Evolutionary conservation across 371 early-diverging fungal genomes (phyloP).

Genomic region (Actinomucor elegans): DNA sequence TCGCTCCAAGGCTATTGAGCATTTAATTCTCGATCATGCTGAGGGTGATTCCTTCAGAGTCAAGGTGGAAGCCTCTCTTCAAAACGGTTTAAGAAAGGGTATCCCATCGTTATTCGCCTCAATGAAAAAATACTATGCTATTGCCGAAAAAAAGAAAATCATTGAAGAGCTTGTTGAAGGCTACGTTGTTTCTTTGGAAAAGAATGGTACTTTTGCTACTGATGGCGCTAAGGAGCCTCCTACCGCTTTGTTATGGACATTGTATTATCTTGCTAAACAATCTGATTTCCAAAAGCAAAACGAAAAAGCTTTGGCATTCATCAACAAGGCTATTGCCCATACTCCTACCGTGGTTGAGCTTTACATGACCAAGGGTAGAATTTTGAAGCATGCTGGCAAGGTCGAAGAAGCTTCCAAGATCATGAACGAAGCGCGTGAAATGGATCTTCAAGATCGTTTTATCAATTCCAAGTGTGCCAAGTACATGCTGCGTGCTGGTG

Average conservation of each 20-base stretch:
- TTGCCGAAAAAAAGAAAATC: constrained; percentile 64
- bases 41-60: constrained; percentile 71
- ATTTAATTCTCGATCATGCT: constrained; percentile 72
- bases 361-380: constrained; percentile 91
- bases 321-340: constrained; percentile 82
- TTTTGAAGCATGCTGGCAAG: constrained; percentile 90
- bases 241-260: constrained; percentile 83
- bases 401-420: constrained; percentile 60
- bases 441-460: constrained; percentile 94
- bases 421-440: constrained; percentile 86
- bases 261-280: constrained; percentile 89
- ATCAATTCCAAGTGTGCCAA: constrained; percentile 94
- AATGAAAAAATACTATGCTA: constrained; percentile 71
- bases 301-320: constrained; percentile 68
- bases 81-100: constrained; percentile 81
- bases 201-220: constrained; percentile 45
- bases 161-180: constrained; percentile 67
- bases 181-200: constrained; percentile 58
- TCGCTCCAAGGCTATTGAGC: constrained; percentile 77
- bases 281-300: constrained; percentile 69
- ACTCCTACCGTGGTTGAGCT: constrained; percentile 90
- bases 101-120: constrained; percentile 89
- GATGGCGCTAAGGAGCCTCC: constrained; percentile 68
- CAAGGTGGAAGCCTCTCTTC: constrained; percentile 65
- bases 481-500: constrained; percentile 86